A percentile compares a stretch with the other conserved stretches of the same genome.
phyloP scores from a whole-genome alignment of 352 stramenopile species.

The Globisporangium middletonii region DNA sequence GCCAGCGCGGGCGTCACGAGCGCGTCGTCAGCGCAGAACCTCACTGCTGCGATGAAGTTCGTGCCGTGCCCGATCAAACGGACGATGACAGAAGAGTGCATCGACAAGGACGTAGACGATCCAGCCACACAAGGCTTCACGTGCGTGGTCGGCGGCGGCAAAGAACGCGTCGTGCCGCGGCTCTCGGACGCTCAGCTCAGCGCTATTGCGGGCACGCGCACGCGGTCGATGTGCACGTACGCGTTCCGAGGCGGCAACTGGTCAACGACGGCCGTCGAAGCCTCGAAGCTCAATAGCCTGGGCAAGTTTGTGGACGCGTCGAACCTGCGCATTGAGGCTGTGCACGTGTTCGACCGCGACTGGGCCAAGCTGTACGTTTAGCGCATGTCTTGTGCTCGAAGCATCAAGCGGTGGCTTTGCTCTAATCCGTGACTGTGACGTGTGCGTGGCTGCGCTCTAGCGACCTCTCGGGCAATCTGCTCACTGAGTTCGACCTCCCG shows the following conservation, averaged over 20 bases:
- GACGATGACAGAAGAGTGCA: background rate
- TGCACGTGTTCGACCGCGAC: conserved; percentile 1
- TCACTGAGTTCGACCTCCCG: conserved; percentile 11
- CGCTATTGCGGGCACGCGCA: background rate
- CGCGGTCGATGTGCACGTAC: conserved; percentile 2
- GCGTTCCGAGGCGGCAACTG: conserved; percentile 3
- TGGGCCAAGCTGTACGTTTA: conserved; percentile 6
- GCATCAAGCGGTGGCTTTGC: background rate
- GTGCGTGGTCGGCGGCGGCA: conserved; percentile 10
- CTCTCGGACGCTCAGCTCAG: background rate
- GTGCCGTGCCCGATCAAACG: background rate
- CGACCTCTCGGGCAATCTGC: conserved; percentile 11
- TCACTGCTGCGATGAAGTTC: background rate
- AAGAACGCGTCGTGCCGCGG: background rate
- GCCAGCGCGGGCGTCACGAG: background rate
- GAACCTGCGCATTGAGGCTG: conserved; percentile 3
- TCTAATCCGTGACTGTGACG: background rate
- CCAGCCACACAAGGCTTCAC: background rate
- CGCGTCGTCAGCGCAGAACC: background rate
- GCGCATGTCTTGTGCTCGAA: background rate
- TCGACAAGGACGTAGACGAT: background rate
- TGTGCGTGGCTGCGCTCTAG: background rate
- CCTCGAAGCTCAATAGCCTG: background rate
- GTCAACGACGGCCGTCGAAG: background rate
- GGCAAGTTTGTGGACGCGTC: conserved; percentile 1